Base-by-base conservation (phyloP, 1,284 basidiomycete genomes). In the Ustilago esculenta region DNA sequence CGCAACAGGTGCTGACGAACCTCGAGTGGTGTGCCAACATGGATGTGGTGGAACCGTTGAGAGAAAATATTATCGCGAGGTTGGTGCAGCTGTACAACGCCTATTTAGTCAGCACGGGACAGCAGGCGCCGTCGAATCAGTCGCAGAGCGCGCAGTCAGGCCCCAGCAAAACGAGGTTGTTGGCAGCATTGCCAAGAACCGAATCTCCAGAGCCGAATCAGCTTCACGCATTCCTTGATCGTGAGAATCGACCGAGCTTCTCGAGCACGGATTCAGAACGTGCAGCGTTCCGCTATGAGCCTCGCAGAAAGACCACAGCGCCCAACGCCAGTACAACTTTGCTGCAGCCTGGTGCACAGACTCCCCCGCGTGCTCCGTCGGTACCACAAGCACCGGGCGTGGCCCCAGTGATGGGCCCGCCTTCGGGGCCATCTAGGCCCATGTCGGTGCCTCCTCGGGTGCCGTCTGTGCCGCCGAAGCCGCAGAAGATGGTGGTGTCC, bases 11-110 rank as follows among this genome's bases (percentile, higher is more conserved):
- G n/a, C 40, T 69, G 35, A 69, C 66, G 10, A 69, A 69, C 30
- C 17, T 69, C 15, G 66, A 69, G 39, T 69, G 66, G 66, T 69
- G 66, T 18, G 66, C 67, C 5, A 70, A 65, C 45, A 70, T 70
- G 67, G 67, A 64, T 20, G 61, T 65, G 2, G 56, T 70, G 8
- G 67, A 70, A 18, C 67, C 67, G 27, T 39, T 70, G 23, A 55
- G 61, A 29, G 56, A 60, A 41, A 59, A 64, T 18, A 51, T 70
- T 33, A 44, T 64, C 20, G 56, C 54, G 3, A 59, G 60, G 40
- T 32, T 70, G 27, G 56, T 60, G 25, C 60, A 60, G 52, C 53
- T 70, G 21, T 39, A 70, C 47, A 50, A 42, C 15, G 59, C 59
- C 8, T 57, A 49, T 25, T n/a, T 36, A 8, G 25, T 25, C 1